A percentile compares a stretch with the other conserved stretches of the same genome.
phyloP scores from a whole-genome alignment of 2,329 filamentous ascomycete species.

The Chalaropsis ovoidea region DNA sequence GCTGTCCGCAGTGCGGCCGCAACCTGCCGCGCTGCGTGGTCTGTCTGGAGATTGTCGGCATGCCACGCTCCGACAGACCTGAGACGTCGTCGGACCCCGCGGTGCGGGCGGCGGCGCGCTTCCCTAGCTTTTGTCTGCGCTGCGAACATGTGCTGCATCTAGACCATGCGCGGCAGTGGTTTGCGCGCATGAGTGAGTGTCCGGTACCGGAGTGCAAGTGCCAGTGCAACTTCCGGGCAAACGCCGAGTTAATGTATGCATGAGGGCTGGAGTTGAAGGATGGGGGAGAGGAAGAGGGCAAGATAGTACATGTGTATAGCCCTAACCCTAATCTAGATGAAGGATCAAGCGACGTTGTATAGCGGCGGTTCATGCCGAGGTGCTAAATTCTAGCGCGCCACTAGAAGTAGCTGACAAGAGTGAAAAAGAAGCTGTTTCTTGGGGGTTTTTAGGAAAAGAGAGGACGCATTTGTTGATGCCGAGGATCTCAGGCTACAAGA shows the following conservation, averaged over 20 bases:
- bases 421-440: neutral
- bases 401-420: neutral
- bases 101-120: conserved; percentile 43
- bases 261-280: neutral
- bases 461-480: no score
- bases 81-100: conserved; percentile 42
- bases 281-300: no score
- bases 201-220: conserved; percentile 60
- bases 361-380: neutral
- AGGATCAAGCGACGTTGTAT: neutral
- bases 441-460: no score
- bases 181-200: conserved; percentile 53
- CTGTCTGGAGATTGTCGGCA: conserved; percentile 56
- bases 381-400: neutral
- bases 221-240: conserved; percentile 51
- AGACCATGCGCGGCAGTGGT: conserved; percentile 59
- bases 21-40: conserved; percentile 58
- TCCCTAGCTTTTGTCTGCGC: conserved; percentile 58
- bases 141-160: conserved; percentile 60
- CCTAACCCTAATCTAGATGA: neutral
- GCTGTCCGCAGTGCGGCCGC: conserved; percentile 56
- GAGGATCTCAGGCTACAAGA: no score
- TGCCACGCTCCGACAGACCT: conserved; percentile 50
- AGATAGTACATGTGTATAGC: neutral
- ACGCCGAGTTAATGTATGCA: conserved; percentile 48